Evolutionary conservation across 2,329 filamentous ascomycete species (phyloP).

Genomic region (Colletotrichum salicis): DNA sequence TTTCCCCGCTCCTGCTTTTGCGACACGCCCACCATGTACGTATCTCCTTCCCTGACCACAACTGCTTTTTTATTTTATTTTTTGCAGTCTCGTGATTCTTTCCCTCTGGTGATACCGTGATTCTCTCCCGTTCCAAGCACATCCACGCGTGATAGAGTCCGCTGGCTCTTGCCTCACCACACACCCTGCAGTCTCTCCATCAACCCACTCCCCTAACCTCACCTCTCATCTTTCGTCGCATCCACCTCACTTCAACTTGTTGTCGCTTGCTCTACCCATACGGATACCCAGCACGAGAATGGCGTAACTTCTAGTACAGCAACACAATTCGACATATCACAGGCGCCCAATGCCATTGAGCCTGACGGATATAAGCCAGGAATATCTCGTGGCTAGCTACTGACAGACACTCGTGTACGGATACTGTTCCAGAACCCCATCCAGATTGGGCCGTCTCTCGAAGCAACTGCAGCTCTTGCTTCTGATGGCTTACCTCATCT

Average conservation of each 20-base stretch:
- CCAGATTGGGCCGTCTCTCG: constrained; percentile 7
- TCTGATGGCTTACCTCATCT: constrained; percentile 20
- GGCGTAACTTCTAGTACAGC: constrained; percentile 20
- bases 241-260: constrained; percentile 5
- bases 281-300: constrained; percentile 7
- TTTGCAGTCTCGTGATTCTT: constrained; percentile 29
- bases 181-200: constrained; percentile 24
- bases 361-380: background rate
- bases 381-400: background rate
- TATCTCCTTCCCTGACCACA: constrained; percentile 26
- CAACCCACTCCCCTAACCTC: constrained; percentile 8
- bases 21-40: constrained; percentile 22
- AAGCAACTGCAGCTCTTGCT: constrained; percentile 2
- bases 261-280: background rate
- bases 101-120: constrained; percentile 18
- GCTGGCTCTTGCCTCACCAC: constrained; percentile 6
- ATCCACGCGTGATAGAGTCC: constrained; percentile 26
- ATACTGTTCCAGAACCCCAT: constrained; percentile 14
- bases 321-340: constrained; percentile 15
- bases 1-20: constrained; percentile 31
- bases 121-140: constrained; percentile 32
- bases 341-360: background rate
- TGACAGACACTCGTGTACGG: background rate
- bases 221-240: constrained; percentile 4
- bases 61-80: constrained; percentile 12